Base-by-base conservation (phyloP, 2,329 filamentous ascomycete genomes). In the Apiospora kogelbergensis region DNA sequence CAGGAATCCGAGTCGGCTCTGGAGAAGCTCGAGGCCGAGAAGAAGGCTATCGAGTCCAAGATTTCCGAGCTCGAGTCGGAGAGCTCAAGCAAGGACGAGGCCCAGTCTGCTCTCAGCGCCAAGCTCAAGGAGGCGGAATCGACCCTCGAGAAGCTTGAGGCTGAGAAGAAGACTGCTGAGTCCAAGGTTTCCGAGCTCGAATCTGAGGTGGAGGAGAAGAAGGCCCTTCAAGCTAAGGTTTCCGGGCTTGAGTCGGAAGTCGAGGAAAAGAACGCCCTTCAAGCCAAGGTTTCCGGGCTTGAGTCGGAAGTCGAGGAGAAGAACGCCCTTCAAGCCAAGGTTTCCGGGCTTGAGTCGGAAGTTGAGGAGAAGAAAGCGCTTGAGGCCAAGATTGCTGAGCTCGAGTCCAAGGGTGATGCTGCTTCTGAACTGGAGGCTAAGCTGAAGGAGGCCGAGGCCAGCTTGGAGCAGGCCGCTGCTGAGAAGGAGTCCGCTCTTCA, bases 221-320 rank as follows among this genome's bases (percentile, higher is more conserved):
- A 68, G 60, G 48, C 69, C 6, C 73, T 78, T 15, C 72, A 76
- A 64, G 22, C 71, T 2, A 77, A 76, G 67, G 42, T 77, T 2
- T 68, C 71, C n/a, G 73, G 74, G 66, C 72, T 75, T 3, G 72
- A 77, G 68, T 72, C 73, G n/a, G n/a, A n/a, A n/a, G n/a, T n/a
- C n/a, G n/a, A n/a, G n/a, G n/a, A n/a, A n/a, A n/a, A n/a, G n/a
- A n/a, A n/a, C n/a, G n/a, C n/a, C n/a, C n/a, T n/a, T n/a, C n/a
- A n/a, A n/a, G n/a, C 63, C 63, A 77, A 77, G 67, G 53, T 77
- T 3, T 69, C 71, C 33, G 73, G 73, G 57, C 72, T 75, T 3
- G 73, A 77, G 68, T n/a, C 30, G 6, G 4, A 15, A 53, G 40
- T 65, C 15, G 20, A 42, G 22, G 64, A 71, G 63, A 41, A 71